phyloP scores from a whole-genome alignment of 805 yeast species.

The Metschnikowia proteae region DNA sequence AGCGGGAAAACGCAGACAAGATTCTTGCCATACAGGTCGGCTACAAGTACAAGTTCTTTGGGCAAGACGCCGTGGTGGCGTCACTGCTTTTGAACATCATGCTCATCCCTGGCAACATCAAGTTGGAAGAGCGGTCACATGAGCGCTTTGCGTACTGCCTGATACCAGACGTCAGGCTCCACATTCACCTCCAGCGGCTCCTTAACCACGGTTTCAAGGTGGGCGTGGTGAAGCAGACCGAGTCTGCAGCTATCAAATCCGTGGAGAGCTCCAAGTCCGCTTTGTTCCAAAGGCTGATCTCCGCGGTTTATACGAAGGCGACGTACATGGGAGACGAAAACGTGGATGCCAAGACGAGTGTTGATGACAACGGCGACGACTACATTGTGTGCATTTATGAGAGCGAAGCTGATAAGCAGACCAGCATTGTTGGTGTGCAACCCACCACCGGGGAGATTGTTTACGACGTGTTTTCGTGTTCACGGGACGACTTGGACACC shows the following conservation, averaged over 20 bases:
- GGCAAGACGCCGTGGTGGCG: constrained; percentile 74
- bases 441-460: constrained; percentile 73
- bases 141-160: constrained; percentile 71
- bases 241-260: constrained; percentile 70
- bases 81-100: constrained; percentile 64
- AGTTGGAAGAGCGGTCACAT: constrained; percentile 52
- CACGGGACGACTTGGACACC: constrained; percentile 65
- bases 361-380: constrained; percentile 18
- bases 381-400: constrained; percentile 46
- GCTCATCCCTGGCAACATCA: constrained; percentile 65
- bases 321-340: constrained; percentile 68
- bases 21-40: constrained; percentile 85
- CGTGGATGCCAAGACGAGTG: neutral
- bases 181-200: constrained; percentile 70
- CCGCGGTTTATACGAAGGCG: constrained; percentile 75
- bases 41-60: constrained; percentile 83
- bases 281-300: constrained; percentile 64
- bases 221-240: constrained; percentile 83
- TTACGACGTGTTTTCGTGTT: constrained; percentile 68
- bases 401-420: constrained; percentile 8
- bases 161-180: constrained; percentile 74
- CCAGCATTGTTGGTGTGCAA: constrained; percentile 58
- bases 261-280: constrained; percentile 44
- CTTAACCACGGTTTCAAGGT: constrained; percentile 72
- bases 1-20: constrained; percentile 57